A percentile compares a stretch with the other conserved stretches of the same genome.
Evolutionary conservation across 352 stramenopile species (phyloP).

Genomic region (Aphanomyces stellatus): DNA sequence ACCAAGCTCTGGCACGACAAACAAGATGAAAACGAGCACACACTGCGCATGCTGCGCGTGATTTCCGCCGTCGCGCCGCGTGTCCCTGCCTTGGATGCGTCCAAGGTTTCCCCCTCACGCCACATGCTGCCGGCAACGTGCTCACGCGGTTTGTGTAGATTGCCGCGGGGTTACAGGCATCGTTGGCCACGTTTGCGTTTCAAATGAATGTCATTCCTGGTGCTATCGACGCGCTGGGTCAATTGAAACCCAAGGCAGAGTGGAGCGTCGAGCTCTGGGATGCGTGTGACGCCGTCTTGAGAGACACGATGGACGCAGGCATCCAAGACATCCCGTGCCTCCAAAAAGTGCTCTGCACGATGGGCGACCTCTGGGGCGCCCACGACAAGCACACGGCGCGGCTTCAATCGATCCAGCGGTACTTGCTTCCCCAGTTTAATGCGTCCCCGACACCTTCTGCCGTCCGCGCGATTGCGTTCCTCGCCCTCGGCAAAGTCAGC

Average conservation of each 20-base stretch:
- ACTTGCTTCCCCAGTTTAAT: constrained; percentile 58
- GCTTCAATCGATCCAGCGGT: constrained; percentile 53
- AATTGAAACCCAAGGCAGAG: constrained; percentile 9
- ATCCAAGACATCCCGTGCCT: constrained; percentile 18
- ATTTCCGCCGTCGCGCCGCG: constrained; percentile 63
- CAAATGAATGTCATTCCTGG: constrained; percentile 71
- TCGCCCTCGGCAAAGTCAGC: constrained; percentile 93
- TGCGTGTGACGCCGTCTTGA: background rate
- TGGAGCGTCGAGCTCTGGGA: constrained; percentile 45
- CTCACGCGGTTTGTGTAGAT: constrained; percentile 6
- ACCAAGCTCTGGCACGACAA: constrained; percentile 79
- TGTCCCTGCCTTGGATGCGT: constrained; percentile 58
- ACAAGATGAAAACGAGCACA: constrained; percentile 61
- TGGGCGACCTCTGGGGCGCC: constrained; percentile 45
- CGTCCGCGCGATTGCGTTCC: constrained; percentile 89
- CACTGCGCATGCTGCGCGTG: constrained; percentile 75
- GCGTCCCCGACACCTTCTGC: constrained; percentile 46
- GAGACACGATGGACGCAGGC: background rate
- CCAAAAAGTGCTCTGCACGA: constrained; percentile 71
- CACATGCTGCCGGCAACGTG: constrained; percentile 41
- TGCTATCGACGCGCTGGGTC: constrained; percentile 54
- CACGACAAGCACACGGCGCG: constrained; percentile 58
- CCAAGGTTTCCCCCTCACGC: constrained; percentile 49
- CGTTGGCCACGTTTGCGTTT: constrained; percentile 65
- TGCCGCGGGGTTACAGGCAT: constrained; percentile 17